These are phyloP conservation scores for Sporisorium graminicola DNA, from an alignment of 1,284 basidiomycete genomes.

Conservation along the genomic window DNA sequence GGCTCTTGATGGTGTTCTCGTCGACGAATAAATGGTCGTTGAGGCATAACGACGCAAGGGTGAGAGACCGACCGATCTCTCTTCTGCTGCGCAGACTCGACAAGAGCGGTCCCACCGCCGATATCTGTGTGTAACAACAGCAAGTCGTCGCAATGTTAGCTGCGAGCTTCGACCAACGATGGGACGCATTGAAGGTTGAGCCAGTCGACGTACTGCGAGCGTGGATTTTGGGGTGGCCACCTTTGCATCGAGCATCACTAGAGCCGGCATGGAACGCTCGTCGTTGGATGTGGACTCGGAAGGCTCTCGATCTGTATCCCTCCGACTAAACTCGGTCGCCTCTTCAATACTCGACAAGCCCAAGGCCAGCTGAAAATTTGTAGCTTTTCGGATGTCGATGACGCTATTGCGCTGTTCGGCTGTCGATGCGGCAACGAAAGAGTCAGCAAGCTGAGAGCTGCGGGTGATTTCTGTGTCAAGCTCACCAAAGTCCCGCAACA, in stretches of 20 bases:
- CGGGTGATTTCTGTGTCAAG: background rate
- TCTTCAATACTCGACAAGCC: slow-evolving; percentile 34
- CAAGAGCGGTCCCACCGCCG: slow-evolving; percentile 29
- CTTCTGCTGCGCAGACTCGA: slow-evolving; percentile 24
- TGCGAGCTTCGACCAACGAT: background rate
- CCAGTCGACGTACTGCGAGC: slow-evolving; percentile 29
- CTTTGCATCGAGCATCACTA: slow-evolving; percentile 29
- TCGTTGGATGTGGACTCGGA: background rate
- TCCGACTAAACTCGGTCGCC: slow-evolving; percentile 13
- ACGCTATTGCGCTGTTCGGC: slow-evolving; percentile 17
- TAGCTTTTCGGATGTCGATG: slow-evolving; percentile 18
- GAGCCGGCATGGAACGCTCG: slow-evolving; percentile 10
- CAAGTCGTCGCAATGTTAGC: background rate
- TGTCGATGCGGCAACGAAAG: background rate
- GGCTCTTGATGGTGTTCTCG: slow-evolving; percentile 42
- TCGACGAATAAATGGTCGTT: slow-evolving; percentile 41
- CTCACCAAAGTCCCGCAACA: slow-evolving; percentile 29
- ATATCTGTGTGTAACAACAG: slow-evolving; percentile 15
- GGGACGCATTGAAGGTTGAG: background rate
- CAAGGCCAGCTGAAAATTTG: slow-evolving; percentile 29
- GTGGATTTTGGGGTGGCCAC: slow-evolving; percentile 27
- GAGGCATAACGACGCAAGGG: slow-evolving; percentile 24
- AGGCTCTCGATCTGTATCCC: background rate
- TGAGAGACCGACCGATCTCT: slow-evolving; percentile 22
- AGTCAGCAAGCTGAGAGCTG: background rate